A percentile compares a stretch with the other conserved stretches of the same genome.
Conservation (phyloP, 257 asterid genomes). For the Ligustrum vulgare region DNA sequence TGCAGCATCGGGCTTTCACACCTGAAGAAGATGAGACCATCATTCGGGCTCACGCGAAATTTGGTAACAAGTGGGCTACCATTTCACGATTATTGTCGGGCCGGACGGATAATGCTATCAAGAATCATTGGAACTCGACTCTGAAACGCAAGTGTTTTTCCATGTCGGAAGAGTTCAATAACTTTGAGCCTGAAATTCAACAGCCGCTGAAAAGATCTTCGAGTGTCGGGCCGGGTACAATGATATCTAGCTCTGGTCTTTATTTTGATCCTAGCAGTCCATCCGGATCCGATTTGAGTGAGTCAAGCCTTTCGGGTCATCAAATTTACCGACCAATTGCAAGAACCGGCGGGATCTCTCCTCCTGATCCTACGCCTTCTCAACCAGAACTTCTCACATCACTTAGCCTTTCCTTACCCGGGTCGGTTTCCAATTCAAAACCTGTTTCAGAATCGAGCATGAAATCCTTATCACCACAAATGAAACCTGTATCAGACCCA, state of each 20-base stretch:
- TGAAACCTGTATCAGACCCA: slow-evolving; percentile 10
- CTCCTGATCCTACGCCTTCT: slow-evolving; percentile 27
- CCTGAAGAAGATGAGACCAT: slow-evolving; percentile 68
- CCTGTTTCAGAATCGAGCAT: slow-evolving; percentile 5
- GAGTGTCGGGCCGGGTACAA: slow-evolving; percentile 57
- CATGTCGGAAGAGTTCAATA: slow-evolving; percentile 62
- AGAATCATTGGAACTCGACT: slow-evolving; percentile 89
- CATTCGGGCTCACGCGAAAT: slow-evolving; percentile 64
- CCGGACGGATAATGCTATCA: slow-evolving; percentile 80
- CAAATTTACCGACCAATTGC: slow-evolving; percentile 56
- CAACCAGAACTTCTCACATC: slow-evolving; percentile 61
- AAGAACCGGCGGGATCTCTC: slow-evolving; percentile 55
- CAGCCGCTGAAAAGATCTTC: slow-evolving; percentile 67
- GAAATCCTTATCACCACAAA: not conserved
- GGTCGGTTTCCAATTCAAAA: slow-evolving; percentile 29
- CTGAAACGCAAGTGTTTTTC: slow-evolving; percentile 71
- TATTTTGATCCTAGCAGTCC: slow-evolving; percentile 63
- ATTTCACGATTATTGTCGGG: slow-evolving; percentile 71
- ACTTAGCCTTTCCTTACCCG: slow-evolving; percentile 58
- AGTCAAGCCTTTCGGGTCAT: slow-evolving; percentile 49
- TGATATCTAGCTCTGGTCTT: slow-evolving; percentile 39
- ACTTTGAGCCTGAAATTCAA: slow-evolving; percentile 54
- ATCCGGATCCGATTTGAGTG: slow-evolving; percentile 62
- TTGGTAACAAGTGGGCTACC: slow-evolving; percentile 81
- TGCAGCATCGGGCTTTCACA: slow-evolving; percentile 69